Conservation (phyloP, 306 rosid genomes). For the Hylodesmum podocarpum region DNA sequence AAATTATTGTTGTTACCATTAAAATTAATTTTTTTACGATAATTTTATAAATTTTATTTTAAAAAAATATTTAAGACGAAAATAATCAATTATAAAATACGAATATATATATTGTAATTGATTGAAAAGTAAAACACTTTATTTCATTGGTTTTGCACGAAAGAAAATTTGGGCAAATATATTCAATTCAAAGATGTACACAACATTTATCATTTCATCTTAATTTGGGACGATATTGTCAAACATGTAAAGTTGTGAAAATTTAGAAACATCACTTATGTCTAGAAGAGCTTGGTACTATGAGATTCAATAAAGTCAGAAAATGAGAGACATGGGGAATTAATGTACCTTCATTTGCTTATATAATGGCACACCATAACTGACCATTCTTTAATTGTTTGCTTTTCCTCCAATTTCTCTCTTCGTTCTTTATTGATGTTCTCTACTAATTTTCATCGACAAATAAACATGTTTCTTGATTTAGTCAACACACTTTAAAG, state of each 20-base stretch:
- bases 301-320: not conserved
- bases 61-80: too few relatives aligned
- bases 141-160: not conserved
- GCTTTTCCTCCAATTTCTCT: not conserved
- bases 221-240: not conserved
- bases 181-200: not conserved
- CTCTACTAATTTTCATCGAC: not conserved
- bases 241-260: not conserved
- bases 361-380: not conserved
- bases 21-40: not conserved
- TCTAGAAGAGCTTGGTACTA: not conserved
- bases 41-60: not conserved
- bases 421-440: not conserved
- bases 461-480: conserved; percentile 4
- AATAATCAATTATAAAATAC: too few relatives aligned
- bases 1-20: not conserved
- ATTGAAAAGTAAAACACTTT: too few relatives aligned
- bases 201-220: not conserved
- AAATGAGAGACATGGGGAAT: not conserved
- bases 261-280: not conserved
- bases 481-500: not conserved
- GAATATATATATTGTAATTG: too few relatives aligned
- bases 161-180: not conserved
- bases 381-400: not conserved
- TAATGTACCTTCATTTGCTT: not conserved